Conservation (phyloP, 768 basidiomycete genomes). For the Russula brevipes region DNA sequence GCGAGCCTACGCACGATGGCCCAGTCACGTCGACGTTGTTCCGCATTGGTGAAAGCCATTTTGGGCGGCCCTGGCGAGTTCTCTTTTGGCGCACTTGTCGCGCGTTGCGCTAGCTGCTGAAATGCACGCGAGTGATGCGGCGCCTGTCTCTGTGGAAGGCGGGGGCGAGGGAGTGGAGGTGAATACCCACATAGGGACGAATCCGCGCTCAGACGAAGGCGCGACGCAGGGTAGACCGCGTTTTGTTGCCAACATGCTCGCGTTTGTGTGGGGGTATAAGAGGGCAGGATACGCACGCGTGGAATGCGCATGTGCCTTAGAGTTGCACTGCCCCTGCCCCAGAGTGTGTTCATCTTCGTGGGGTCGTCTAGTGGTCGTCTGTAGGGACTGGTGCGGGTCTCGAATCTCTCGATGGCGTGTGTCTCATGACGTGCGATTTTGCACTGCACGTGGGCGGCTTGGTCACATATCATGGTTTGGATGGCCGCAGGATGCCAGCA, state of each 20-base stretch:
- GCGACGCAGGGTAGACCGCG: constrained; percentile 8
- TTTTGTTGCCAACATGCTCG: not conserved
- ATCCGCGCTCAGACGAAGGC: not conserved
- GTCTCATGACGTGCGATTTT: too few species aligned
- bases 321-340: not conserved
- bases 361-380: too few species aligned
- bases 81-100: not conserved
- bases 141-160: not conserved
- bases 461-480: too few species aligned
- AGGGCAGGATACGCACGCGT: not conserved
- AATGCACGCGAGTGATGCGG: not conserved
- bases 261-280: not conserved
- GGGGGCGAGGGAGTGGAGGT: not conserved
- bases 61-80: not conserved
- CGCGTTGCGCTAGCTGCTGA: constrained; percentile 7
- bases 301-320: not conserved
- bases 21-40: constrained; percentile 81
- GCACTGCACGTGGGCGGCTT: too few species aligned
- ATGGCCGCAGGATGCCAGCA: too few species aligned
- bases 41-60: constrained; percentile 24
- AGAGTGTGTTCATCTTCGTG: constrained; percentile 9
- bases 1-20: constrained; percentile 75
- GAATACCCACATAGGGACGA: not conserved
- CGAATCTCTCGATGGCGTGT: too few species aligned
- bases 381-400: too few species aligned